A percentile compares a stretch with the other conserved stretches of the same genome.
These are phyloP conservation scores for Cystoisospora suis DNA, from an alignment of 169 alveolate species.

Conservation along the genomic window DNA sequence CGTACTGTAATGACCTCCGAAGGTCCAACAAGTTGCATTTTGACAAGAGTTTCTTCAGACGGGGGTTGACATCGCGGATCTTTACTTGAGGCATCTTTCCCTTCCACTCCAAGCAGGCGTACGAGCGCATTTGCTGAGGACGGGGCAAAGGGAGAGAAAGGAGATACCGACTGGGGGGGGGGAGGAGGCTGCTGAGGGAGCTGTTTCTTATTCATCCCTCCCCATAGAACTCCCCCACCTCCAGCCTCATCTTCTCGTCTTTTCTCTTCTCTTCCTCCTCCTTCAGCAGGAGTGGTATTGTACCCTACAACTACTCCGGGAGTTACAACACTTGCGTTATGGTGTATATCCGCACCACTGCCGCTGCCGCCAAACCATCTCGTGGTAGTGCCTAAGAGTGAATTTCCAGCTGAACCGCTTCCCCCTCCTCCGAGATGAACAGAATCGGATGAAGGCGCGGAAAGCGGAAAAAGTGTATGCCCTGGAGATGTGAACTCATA, in stretches of 20 bases:
- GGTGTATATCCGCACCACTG: not conserved
- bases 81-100: not conserved
- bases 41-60: not conserved
- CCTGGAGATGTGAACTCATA: slow-evolving; percentile 27
- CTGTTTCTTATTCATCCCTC: not conserved
- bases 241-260: too few species aligned
- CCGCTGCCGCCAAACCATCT: not conserved
- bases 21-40: not conserved
- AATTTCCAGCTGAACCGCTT: not conserved
- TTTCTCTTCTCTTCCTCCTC: too few species aligned
- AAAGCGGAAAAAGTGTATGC: not conserved
- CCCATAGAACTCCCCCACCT: not conserved
- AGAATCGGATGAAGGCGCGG: not conserved
- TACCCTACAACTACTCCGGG: not conserved
- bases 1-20: not conserved
- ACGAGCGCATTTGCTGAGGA: not conserved
- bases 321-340: too few species aligned
- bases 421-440: not conserved
- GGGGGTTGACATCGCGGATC: not conserved
- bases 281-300: not conserved
- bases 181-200: not conserved
- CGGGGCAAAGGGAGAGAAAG: not conserved
- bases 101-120: slow-evolving; percentile 18
- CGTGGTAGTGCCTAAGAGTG: not conserved
- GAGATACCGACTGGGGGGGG: slow-evolving; percentile 20